Conservation (phyloP, 2,329 filamentous ascomycete species). For the Cordyceps sp. region DNA sequence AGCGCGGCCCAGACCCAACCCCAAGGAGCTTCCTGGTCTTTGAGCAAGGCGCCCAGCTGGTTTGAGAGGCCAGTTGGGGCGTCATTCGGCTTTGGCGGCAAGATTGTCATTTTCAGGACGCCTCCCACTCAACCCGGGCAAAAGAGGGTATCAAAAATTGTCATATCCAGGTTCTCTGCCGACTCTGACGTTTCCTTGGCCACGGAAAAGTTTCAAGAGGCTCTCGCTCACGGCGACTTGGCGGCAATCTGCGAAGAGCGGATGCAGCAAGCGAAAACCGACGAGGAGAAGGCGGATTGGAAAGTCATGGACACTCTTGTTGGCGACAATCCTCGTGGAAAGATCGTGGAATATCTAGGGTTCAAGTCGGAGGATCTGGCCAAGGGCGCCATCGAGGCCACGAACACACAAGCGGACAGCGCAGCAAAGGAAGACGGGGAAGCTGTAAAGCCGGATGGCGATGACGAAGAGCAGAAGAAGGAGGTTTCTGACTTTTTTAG, state of each 20-base stretch:
- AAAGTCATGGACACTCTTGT: slow-evolving; percentile 81
- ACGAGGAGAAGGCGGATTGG: slow-evolving; percentile 94
- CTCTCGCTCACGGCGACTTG: slow-evolving; percentile 63
- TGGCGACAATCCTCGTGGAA: slow-evolving; percentile 67
- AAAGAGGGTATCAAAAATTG: slow-evolving; percentile 55
- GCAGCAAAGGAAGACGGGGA: slow-evolving; percentile 13
- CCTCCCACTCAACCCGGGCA: slow-evolving; percentile 43
- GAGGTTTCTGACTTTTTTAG: slow-evolving; percentile 71
- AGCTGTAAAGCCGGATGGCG: slow-evolving; percentile 14
- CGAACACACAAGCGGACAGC: slow-evolving; percentile 7
- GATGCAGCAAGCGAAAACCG: slow-evolving; percentile 56
- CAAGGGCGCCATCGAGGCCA: slow-evolving; percentile 27
- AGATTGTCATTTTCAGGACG: slow-evolving; percentile 61
- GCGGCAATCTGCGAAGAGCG: slow-evolving; percentile 65
- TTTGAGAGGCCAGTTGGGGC: slow-evolving; percentile 70
- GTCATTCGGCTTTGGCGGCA: slow-evolving; percentile 91
- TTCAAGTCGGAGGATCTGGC: slow-evolving; percentile 47
- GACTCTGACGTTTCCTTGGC: slow-evolving; percentile 73
- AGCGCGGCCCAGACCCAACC: slow-evolving; percentile 83
- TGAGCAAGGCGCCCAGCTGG: slow-evolving; percentile 80
- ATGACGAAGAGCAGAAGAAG: slow-evolving; percentile 33
- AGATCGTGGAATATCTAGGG: slow-evolving; percentile 80
- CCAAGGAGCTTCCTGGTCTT: slow-evolving; percentile 75
- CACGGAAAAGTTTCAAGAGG: slow-evolving; percentile 74
- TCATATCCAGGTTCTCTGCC: slow-evolving; percentile 75